Conservation (phyloP, 306 rosid genomes). For the Dalbergia oliveri region DNA sequence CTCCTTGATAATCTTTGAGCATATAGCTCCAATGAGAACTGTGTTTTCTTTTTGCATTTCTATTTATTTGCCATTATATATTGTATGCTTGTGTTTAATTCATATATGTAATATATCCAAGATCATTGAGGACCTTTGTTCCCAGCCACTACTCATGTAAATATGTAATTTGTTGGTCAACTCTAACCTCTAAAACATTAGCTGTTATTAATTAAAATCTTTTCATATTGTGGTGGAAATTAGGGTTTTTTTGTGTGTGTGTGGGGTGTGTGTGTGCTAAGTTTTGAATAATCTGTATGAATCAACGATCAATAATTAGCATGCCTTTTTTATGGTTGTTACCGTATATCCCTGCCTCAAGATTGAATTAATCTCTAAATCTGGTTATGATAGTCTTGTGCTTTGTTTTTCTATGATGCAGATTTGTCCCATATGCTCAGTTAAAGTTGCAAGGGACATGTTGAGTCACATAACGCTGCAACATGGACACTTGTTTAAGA, state of each 20-base stretch:
- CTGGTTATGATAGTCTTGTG: conserved; percentile 43
- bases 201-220: background rate
- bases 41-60: conserved; percentile 17
- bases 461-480: conserved; percentile 90
- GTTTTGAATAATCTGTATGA: conserved; percentile 34
- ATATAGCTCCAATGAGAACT: conserved; percentile 16
- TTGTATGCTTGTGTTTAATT: conserved; percentile 1
- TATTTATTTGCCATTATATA: conserved; percentile 1
- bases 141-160: background rate
- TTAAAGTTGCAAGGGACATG: conserved; percentile 89
- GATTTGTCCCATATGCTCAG: conserved; percentile 95
- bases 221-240: conserved; percentile 23
- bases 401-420: conserved; percentile 58
- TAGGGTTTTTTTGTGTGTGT: background rate
- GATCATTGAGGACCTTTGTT: conserved; percentile 25
- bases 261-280: background rate
- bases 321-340: conserved; percentile 26
- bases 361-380: conserved; percentile 35
- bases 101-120: conserved; percentile 2
- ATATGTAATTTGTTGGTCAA: background rate
- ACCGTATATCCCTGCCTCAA: conserved; percentile 1
- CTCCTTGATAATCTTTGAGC: background rate
- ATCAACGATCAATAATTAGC: conserved; percentile 12
- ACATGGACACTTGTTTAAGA: conserved; percentile 93
- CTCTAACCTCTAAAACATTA: background rate